Conservation (phyloP, 148 eudicot species). For the Mesembryanthemum crystallinum region DNA sequence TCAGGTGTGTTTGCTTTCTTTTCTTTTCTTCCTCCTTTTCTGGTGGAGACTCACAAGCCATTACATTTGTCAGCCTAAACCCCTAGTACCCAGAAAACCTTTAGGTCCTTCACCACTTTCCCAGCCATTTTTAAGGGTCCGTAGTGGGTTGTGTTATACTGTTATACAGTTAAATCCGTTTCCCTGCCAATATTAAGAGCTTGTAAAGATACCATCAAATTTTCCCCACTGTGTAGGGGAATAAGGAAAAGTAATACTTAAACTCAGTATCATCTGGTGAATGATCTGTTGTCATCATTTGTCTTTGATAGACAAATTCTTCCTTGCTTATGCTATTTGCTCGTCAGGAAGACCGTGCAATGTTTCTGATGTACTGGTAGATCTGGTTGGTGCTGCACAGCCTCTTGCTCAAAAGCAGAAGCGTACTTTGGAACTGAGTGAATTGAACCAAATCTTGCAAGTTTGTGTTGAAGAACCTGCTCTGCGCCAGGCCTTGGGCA, state of each 20-base stretch:
- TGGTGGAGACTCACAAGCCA: not conserved
- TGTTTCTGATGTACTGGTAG: constrained; percentile 70
- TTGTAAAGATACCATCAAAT: not conserved
- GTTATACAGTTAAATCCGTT: too few species aligned
- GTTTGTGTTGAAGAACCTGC: constrained; percentile 87
- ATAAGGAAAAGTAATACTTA: not conserved
- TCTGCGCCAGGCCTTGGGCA: constrained; percentile 89
- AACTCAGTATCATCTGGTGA: not conserved
- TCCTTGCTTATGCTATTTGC: constrained; percentile 33
- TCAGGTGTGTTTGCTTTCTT: constrained; percentile 42
- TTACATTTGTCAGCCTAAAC: not conserved
- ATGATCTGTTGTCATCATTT: not conserved
- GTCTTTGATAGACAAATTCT: not conserved
- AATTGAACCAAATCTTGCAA: constrained; percentile 43
- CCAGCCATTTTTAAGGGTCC: not conserved
- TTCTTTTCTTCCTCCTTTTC: not conserved
- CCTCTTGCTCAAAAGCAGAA: constrained; percentile 82
- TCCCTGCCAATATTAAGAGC: not conserved
- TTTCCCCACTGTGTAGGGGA: too few species aligned
- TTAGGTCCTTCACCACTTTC: too few species aligned
- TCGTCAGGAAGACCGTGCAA: constrained; percentile 79
- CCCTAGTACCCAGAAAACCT: too few species aligned
- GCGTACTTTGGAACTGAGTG: constrained; percentile 53
- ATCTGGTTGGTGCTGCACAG: constrained; percentile 77
- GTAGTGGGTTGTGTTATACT: too few species aligned